Percentiles rank a stretch among this genome's conserved stretches.
These are phyloP conservation scores for Trematosphaeria pertusa DNA, from an alignment of 2,329 filamentous ascomycete genomes.

Conservation along the genomic window DNA sequence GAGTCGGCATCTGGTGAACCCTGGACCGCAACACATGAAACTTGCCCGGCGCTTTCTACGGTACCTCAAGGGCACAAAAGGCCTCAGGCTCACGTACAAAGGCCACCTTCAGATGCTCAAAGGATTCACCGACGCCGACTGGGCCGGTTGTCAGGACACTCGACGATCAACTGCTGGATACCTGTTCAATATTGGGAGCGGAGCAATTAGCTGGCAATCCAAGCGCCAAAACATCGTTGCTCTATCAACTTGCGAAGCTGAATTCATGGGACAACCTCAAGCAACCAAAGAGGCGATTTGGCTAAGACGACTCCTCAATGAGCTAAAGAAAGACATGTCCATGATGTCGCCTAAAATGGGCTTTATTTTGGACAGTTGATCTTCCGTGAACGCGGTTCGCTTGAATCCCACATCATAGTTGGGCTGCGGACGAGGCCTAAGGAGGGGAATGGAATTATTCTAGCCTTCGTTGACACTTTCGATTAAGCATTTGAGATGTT, in stretches of 20 bases:
- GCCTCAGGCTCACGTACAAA: too few relatives aligned
- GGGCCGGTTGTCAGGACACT: slow-evolving; percentile 12
- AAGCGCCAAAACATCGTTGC: slow-evolving; percentile 24
- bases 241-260: slow-evolving; percentile 26
- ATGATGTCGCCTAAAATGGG: slow-evolving; percentile 29
- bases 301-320: slow-evolving; percentile 15
- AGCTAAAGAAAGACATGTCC: slow-evolving; percentile 46
- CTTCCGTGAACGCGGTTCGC: slow-evolving; percentile 51
- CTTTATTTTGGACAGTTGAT: slow-evolving; percentile 52
- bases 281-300: slow-evolving; percentile 29
- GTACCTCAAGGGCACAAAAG: too few relatives aligned
- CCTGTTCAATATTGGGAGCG: slow-evolving; percentile 24
- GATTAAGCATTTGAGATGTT: slow-evolving; percentile 38
- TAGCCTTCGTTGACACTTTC: slow-evolving; percentile 55
- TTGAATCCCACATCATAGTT: slow-evolving; percentile 55
- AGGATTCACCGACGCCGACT: slow-evolving; percentile 20
- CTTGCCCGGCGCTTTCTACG: too few relatives aligned
- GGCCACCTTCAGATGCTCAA: too few relatives aligned
- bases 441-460: slow-evolving; percentile 50
- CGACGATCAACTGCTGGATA: slow-evolving; percentile 27
- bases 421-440: slow-evolving; percentile 49
- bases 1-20: too few relatives aligned
- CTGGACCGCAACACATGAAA: too few relatives aligned
- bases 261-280: slow-evolving; percentile 24
- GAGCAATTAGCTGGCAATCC: slow-evolving; percentile 26